Evolutionary conservation across 2,329 filamentous ascomycete genomes (phyloP).

Genomic region (Lachnellula cervina): DNA sequence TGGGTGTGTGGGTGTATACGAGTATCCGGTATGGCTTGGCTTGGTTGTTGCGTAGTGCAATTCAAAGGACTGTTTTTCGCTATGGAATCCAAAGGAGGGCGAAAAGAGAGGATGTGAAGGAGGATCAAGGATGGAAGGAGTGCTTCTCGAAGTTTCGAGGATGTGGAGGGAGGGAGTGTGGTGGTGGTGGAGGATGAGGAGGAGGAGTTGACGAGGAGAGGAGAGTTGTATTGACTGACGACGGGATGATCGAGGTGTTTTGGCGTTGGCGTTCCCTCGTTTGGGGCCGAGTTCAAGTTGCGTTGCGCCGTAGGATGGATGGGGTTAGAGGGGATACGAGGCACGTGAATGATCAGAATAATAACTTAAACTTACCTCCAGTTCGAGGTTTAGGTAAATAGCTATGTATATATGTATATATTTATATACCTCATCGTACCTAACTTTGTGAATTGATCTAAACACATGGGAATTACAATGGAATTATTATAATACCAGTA

Average conservation of each 20-base stretch:
- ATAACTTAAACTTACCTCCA: no score
- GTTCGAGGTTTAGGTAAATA: no score
- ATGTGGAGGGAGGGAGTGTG: constrained; percentile 22
- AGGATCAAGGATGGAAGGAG: constrained; percentile 26
- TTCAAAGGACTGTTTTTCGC: constrained; percentile 25
- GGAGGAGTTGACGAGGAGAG: not conserved
- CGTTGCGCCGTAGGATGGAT: not conserved
- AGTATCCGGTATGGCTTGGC: not conserved
- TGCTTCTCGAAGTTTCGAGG: constrained; percentile 34
- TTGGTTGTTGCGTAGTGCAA: constrained; percentile 17
- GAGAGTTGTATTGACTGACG: constrained; percentile 1
- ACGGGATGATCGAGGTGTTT: not conserved
- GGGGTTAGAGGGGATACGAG: no score
- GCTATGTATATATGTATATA: no score
- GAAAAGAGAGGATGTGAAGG: constrained; percentile 27
- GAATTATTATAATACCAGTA: no score
- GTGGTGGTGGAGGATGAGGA: constrained; percentile 18
- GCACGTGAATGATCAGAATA: no score
- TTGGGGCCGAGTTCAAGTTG: not conserved
- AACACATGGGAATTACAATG: no score
- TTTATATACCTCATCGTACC: no score
- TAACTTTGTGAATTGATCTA: no score
- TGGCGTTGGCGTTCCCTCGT: not conserved
- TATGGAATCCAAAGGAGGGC: constrained; percentile 23
- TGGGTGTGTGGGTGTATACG: constrained; percentile 3